phyloP scores from a whole-genome alignment of 2,329 filamentous ascomycete species.

The Plenodomus biglobosus region DNA sequence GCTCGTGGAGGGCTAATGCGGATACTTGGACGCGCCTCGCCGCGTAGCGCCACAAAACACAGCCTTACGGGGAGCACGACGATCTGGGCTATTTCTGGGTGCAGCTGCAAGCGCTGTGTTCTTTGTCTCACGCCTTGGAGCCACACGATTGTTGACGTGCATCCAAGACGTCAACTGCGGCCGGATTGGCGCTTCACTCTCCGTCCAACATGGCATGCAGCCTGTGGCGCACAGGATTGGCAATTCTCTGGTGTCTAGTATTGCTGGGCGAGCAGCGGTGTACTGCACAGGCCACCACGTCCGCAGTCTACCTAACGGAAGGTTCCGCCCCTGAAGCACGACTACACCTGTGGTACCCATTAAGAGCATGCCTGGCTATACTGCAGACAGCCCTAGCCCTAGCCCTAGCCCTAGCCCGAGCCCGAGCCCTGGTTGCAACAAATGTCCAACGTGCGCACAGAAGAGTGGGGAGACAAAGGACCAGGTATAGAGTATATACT shows the following conservation, averaged over 20 bases:
- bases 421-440: too few species aligned
- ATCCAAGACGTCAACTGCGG: background rate
- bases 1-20: background rate
- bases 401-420: too few species aligned
- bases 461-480: background rate
- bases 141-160: background rate
- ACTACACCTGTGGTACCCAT: background rate
- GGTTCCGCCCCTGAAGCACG: background rate
- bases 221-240: background rate
- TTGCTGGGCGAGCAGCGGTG: background rate
- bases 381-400: background rate
- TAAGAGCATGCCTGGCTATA: background rate
- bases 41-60: background rate
- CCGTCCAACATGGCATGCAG: background rate
- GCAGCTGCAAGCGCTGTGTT: background rate
- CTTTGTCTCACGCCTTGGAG: background rate
- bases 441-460: background rate
- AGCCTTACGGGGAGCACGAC: background rate
- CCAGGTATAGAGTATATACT: too few species aligned
- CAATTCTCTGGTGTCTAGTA: too few species aligned
- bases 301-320: background rate
- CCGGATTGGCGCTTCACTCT: too few species aligned
- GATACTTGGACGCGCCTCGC: background rate
- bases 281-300: background rate
- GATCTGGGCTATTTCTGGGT: background rate